phyloP scores from a whole-genome alignment of 257 asterid genomes.

The Solanum tarijense region DNA sequence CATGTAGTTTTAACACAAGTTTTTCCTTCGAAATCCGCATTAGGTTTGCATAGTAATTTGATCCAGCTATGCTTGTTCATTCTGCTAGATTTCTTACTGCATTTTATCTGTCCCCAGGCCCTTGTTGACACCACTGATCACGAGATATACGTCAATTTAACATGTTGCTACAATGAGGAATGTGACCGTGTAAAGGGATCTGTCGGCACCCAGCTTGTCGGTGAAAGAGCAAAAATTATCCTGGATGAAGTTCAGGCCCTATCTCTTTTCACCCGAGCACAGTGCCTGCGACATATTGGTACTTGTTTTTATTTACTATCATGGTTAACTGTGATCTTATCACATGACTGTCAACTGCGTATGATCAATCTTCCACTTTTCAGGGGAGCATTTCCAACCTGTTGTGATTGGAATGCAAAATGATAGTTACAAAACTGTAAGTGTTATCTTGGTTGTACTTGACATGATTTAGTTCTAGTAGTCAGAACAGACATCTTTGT shows the following conservation, averaged over 20 bases:
- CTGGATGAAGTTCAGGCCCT: slow-evolving; percentile 70
- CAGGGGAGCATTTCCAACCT: slow-evolving; percentile 86
- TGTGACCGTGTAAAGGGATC: slow-evolving; percentile 69
- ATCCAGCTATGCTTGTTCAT: not conserved
- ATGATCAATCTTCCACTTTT: slow-evolving; percentile 12
- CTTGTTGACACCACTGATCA: slow-evolving; percentile 70
- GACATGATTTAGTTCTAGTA: not conserved
- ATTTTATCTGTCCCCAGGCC: slow-evolving; percentile 45
- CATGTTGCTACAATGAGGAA: slow-evolving; percentile 68
- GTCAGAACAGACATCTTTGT: not conserved
- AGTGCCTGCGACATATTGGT: slow-evolving; percentile 92
- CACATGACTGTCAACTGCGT: not conserved
- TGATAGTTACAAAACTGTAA: slow-evolving; percentile 50
- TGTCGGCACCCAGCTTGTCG: slow-evolving; percentile 88
- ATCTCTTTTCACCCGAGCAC: slow-evolving; percentile 58
- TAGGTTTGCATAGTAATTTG: not conserved
- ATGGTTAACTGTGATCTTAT: not conserved
- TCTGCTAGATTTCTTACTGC: slow-evolving; percentile 7
- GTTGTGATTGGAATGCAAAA: slow-evolving; percentile 65
- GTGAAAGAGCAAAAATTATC: slow-evolving; percentile 87
- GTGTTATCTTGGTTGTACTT: slow-evolving; percentile 13
- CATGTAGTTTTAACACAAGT: not conserved
- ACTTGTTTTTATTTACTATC: slow-evolving; percentile 3
- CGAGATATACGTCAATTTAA: slow-evolving; percentile 70
- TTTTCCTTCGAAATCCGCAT: not conserved